These are phyloP conservation scores for Phialophora verrucosa DNA, from an alignment of 2,329 filamentous ascomycete species.

Conservation along the genomic window DNA sequence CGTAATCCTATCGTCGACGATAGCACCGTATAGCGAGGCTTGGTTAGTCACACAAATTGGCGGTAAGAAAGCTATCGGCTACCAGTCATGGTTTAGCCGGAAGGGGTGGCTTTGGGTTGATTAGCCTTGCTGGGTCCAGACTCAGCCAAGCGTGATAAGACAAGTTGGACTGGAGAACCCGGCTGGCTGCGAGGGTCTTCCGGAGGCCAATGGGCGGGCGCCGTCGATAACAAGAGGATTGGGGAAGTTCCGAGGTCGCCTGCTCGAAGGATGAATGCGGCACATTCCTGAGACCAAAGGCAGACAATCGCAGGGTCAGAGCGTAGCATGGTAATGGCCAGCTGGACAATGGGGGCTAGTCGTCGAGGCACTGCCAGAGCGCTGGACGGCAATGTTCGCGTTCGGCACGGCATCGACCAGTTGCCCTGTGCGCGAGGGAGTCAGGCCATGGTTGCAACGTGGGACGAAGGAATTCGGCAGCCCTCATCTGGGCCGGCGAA, in stretches of 20 bases:
- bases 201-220: constrained; percentile 17
- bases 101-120: constrained; percentile 18
- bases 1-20: constrained; percentile 26
- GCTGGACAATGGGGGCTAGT: constrained; percentile 8
- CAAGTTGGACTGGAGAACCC: constrained; percentile 21
- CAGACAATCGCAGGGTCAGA: constrained; percentile 5
- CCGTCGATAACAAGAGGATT: constrained; percentile 2
- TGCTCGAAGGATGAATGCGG: constrained; percentile 11
- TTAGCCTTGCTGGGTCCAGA: constrained; percentile 15
- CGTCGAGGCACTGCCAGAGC: constrained; percentile 1
- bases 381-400: neutral
- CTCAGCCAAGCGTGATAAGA: constrained; percentile 26
- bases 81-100: constrained; percentile 16
- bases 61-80: constrained; percentile 27
- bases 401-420: constrained; percentile 9
- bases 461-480: neutral
- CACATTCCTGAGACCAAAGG: neutral
- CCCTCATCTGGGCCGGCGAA: neutral
- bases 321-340: neutral
- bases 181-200: constrained; percentile 18
- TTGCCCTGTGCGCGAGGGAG: neutral
- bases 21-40: constrained; percentile 23
- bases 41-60: constrained; percentile 31
- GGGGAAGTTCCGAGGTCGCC: constrained; percentile 11
- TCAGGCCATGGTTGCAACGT: neutral